phyloP scores from a whole-genome alignment of 176 grass and related monocot genomes.

The Ananas comosus region DNA sequence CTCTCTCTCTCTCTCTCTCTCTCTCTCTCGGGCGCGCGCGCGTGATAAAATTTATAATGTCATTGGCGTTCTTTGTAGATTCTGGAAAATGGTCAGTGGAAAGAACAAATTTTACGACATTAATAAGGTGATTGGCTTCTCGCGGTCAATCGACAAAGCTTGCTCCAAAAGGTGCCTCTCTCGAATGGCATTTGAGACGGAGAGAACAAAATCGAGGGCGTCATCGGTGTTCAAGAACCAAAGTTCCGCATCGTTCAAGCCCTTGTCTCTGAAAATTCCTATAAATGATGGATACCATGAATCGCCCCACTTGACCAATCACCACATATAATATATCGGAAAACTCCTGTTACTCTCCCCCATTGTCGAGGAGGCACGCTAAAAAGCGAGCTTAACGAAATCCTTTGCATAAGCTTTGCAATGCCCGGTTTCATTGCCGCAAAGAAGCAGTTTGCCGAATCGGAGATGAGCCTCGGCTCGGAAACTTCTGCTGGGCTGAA shows the following conservation, averaged over 20 bases:
- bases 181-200: conserved; percentile 55
- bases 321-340: conserved; percentile 13
- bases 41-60: background rate
- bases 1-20: background rate
- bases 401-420: conserved; percentile 4
- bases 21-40: background rate
- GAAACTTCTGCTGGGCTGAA: conserved; percentile 11
- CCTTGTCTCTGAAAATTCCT: conserved; percentile 64
- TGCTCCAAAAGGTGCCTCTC: conserved; percentile 20
- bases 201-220: conserved; percentile 24
- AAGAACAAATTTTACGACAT: conserved; percentile 12
- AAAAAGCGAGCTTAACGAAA: background rate
- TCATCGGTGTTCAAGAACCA: conserved; percentile 26
- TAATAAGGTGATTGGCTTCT: conserved; percentile 8
- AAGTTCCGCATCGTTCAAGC: conserved; percentile 56
- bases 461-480: conserved; percentile 5
- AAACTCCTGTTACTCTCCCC: conserved; percentile 15
- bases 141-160: conserved; percentile 16
- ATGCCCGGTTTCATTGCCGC: conserved; percentile 23
- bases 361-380: conserved; percentile 15
- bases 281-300: conserved; percentile 44
- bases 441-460: conserved; percentile 3
- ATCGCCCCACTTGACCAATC: conserved; percentile 26
- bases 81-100: conserved; percentile 7
- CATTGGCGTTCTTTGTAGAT: conserved; percentile 25